phyloP scores from a whole-genome alignment of 1,284 basidiomycete genomes.

The Rhodotorula sp. region DNA sequence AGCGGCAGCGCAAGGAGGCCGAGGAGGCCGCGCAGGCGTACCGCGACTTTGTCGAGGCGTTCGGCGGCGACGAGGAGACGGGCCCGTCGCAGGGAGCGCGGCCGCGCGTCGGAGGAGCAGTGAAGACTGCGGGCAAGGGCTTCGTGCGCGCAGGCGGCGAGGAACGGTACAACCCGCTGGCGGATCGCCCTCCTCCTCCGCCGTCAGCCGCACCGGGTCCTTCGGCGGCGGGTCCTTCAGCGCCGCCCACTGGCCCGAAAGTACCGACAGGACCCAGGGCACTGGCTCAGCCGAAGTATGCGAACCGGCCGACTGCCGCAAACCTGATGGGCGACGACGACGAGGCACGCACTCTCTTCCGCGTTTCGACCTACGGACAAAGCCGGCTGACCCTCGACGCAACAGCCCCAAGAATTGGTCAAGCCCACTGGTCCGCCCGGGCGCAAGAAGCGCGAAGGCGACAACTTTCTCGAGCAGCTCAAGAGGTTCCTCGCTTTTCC shows the following conservation, averaged over 20 bases:
- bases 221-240: background rate
- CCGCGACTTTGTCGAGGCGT: constrained; percentile 81
- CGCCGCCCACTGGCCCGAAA: constrained; percentile 7
- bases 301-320: constrained; percentile 51
- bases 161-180: constrained; percentile 32
- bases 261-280: constrained; percentile 19
- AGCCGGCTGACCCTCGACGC: background rate
- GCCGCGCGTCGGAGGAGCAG: constrained; percentile 43
- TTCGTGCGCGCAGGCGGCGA: constrained; percentile 70
- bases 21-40: constrained; percentile 60
- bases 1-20: constrained; percentile 74
- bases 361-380: constrained; percentile 29
- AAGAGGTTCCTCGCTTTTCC: constrained; percentile 63
- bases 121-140: constrained; percentile 60
- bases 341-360: constrained; percentile 45
- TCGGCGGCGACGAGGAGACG: constrained; percentile 67
- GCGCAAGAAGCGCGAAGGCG: constrained; percentile 90
- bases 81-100: constrained; percentile 29
- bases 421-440: constrained; percentile 50
- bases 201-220: background rate
- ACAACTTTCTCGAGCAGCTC: constrained; percentile 86
- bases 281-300: background rate
- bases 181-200: constrained; percentile 6
- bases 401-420: background rate
- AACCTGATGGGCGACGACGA: constrained; percentile 46